phyloP scores from a whole-genome alignment of 257 asterid genomes.

The Przewalskia tangutica region DNA sequence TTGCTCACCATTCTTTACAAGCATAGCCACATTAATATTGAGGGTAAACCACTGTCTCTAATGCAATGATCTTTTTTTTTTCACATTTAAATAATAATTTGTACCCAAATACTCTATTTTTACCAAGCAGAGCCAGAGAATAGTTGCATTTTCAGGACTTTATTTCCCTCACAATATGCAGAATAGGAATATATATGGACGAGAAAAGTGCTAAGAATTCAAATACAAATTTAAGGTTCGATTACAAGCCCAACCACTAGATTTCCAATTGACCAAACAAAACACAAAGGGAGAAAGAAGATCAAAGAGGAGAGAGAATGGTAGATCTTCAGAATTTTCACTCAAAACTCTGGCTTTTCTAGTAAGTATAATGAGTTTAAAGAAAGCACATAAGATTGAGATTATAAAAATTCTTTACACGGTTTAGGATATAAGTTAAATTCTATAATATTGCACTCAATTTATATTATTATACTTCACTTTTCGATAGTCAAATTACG shows the following conservation, averaged over 20 bases:
- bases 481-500: too few species aligned
- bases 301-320: background rate
- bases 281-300: background rate
- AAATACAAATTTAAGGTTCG: background rate
- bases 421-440: too few species aligned
- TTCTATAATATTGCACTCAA: too few species aligned
- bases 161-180: background rate
- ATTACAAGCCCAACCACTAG: constrained; percentile 6
- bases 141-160: background rate
- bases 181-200: background rate
- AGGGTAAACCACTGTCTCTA: constrained; percentile 23
- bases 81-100: background rate
- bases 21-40: constrained; percentile 18
- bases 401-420: too few species aligned
- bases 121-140: background rate
- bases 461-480: too few species aligned
- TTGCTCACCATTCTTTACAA: constrained; percentile 14
- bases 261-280: constrained; percentile 7
- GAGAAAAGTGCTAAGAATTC: background rate
- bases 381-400: too few species aligned
- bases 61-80: constrained; percentile 14
- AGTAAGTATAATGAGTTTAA: too few species aligned
- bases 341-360: too few species aligned
- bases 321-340: too few species aligned
- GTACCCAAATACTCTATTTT: background rate